phyloP scores from a whole-genome alignment of 1,284 basidiomycete genomes.

The Cutaneotrichosporon cyanovorans region DNA sequence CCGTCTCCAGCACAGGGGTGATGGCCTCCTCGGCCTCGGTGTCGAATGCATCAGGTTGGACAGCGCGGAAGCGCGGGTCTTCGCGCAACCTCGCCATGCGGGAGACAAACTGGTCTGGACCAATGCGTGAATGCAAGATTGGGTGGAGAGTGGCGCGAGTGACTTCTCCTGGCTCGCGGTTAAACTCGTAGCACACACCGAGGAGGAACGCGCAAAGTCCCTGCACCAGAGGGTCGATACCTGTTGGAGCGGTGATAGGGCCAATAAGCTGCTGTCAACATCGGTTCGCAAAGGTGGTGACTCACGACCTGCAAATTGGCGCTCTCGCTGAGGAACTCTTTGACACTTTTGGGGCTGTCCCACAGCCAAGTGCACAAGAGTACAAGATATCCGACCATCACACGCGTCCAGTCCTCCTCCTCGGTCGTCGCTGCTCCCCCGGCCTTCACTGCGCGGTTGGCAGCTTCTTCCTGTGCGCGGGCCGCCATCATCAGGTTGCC shows the following conservation, averaged over 20 bases:
- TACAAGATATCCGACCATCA: constrained; percentile 78
- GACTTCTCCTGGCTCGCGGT: constrained; percentile 84
- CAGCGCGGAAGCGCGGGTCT: constrained; percentile 80
- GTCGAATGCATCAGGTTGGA: constrained; percentile 67
- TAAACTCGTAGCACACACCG: constrained; percentile 90
- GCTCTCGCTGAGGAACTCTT: constrained; percentile 78
- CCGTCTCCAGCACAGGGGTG: constrained; percentile 27
- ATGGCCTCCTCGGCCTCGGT: constrained; percentile 26
- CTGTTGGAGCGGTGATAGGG: constrained; percentile 82
- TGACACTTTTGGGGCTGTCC: constrained; percentile 82
- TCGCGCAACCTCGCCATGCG: constrained; percentile 78
- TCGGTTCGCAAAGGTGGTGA: constrained; percentile 17
- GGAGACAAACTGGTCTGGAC: constrained; percentile 81
- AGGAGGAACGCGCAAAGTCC: constrained; percentile 87
- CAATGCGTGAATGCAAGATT: constrained; percentile 69
- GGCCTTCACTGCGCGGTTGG: constrained; percentile 40
- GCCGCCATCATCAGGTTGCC: constrained; percentile 59
- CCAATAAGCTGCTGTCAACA: constrained; percentile 64
- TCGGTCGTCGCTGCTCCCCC: constrained; percentile 38
- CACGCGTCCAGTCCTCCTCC: constrained; percentile 71
- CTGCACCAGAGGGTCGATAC: constrained; percentile 78
- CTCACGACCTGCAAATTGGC: constrained; percentile 83
- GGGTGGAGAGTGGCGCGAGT: constrained; percentile 79
- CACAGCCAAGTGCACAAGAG: constrained; percentile 89
- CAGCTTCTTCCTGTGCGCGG: constrained; percentile 49